Conservation (phyloP, 352 stramenopile genomes). For the Pythium chondricola region DNA sequence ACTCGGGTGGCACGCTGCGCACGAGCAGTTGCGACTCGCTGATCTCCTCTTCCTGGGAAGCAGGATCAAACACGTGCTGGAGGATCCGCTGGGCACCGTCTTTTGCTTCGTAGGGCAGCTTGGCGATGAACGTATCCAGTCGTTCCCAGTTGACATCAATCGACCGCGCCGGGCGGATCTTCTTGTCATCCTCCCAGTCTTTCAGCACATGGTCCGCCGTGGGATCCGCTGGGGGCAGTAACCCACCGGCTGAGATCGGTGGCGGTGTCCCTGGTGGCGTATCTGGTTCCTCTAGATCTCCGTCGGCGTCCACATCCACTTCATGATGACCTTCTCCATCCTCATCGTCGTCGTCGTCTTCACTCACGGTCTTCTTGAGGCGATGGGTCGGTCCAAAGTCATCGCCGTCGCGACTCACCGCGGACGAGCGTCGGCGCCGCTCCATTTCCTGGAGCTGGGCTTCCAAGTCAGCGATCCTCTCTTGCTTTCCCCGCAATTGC, state of each 20-base stretch:
- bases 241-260: constrained; percentile 46
- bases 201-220: constrained; percentile 49
- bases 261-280: constrained; percentile 72
- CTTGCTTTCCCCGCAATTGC: constrained; percentile 68
- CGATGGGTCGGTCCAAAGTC: constrained; percentile 45
- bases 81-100: constrained; percentile 65
- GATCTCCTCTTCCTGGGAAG: constrained; percentile 31
- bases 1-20: constrained; percentile 39
- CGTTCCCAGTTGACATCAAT: constrained; percentile 39
- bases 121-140: constrained; percentile 44
- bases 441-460: constrained; percentile 57
- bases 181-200: constrained; percentile 66
- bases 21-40: constrained; percentile 71
- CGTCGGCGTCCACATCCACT: constrained; percentile 7
- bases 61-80: constrained; percentile 36
- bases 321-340: too few species aligned
- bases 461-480: constrained; percentile 55
- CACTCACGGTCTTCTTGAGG: constrained; percentile 23
- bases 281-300: constrained; percentile 40
- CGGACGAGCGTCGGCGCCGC: constrained; percentile 40
- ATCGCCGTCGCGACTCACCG: constrained; percentile 30
- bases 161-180: constrained; percentile 35
- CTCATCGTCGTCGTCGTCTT: constrained; percentile 26
- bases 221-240: constrained; percentile 46
- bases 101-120: constrained; percentile 60